A percentile compares a stretch with the other conserved stretches of the same genome.
phyloP scores from a whole-genome alignment of 192 early-diverging fungal genomes.

The Spizellomyces sp. region DNA sequence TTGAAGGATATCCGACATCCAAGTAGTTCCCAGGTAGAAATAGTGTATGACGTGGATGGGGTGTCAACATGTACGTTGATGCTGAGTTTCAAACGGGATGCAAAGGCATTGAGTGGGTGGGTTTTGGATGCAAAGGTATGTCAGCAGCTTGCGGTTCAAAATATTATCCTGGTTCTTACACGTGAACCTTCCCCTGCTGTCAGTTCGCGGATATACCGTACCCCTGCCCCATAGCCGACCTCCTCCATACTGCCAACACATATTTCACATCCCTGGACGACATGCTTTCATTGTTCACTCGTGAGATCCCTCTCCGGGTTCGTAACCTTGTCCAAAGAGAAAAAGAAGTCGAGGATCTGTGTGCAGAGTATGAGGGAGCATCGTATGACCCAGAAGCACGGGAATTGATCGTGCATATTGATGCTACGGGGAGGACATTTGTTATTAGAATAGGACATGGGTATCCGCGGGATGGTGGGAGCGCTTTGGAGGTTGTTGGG shows the following conservation, averaged over 20 bases:
- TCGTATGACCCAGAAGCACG: constrained; percentile 21
- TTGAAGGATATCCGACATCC: constrained; percentile 25
- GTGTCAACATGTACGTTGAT: constrained; percentile 1
- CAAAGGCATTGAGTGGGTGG: constrained; percentile 19
- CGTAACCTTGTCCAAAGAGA: constrained; percentile 11
- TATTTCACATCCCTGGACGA: constrained; percentile 6
- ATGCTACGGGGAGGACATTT: constrained; percentile 23
- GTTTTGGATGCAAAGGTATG: constrained; percentile 27
- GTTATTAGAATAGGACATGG: constrained; percentile 4
- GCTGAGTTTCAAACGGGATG: constrained; percentile 3
- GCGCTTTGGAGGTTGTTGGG: constrained; percentile 17
- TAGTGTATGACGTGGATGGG: constrained; percentile 28
- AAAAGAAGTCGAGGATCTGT: constrained; percentile 19
- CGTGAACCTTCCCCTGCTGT: no score
- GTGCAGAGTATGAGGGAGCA: neutral
- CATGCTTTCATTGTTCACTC: constrained; percentile 10
- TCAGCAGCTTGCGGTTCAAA: neutral
- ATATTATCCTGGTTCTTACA: neutral
- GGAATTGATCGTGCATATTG: constrained; percentile 24
- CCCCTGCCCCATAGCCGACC: constrained; percentile 17
- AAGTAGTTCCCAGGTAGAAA: constrained; percentile 21
- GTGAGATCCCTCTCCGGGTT: constrained; percentile 1
- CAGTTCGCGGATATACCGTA: constrained; percentile 20
- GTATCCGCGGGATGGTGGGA: constrained; percentile 15
- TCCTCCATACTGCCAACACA: constrained; percentile 20